A percentile compares a stretch with the other conserved stretches of the same genome.
Evolutionary conservation across 164 flowering plant species (phyloP).

Genomic region (Dillenia suffruticosa): DNA sequence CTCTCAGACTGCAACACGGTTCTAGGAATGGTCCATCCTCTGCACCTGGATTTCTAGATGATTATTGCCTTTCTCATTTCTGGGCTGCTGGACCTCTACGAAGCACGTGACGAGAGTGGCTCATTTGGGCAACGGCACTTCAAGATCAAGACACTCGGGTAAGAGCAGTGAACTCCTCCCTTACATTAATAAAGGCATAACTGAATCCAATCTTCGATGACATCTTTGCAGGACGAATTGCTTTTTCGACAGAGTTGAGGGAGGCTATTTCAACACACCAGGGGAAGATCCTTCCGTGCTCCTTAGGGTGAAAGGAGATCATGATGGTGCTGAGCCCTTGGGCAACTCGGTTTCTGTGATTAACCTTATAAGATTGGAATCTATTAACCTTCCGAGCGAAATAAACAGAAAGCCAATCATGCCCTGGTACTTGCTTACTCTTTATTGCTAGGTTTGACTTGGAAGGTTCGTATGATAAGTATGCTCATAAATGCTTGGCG

Average conservation of each 20-base stretch:
- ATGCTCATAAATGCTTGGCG: neutral
- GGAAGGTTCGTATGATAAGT: too few species aligned
- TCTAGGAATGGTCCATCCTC: slow-evolving; percentile 88
- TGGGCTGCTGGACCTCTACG: slow-evolving; percentile 80
- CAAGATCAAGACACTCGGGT: slow-evolving; percentile 86
- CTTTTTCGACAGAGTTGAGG: slow-evolving; percentile 86
- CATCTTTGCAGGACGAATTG: slow-evolving; percentile 59
- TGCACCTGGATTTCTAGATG: slow-evolving; percentile 94
- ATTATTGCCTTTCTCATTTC: slow-evolving; percentile 85
- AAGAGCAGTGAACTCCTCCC: too few species aligned
- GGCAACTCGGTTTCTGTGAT: slow-evolving; percentile 87
- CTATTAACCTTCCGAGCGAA: slow-evolving; percentile 41
- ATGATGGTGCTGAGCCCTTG: slow-evolving; percentile 97
- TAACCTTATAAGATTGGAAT: slow-evolving; percentile 73
- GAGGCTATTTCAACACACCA: slow-evolving; percentile 83
- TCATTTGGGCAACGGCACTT: slow-evolving; percentile 75
- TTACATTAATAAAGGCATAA: too few species aligned
- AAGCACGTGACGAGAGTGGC: slow-evolving; percentile 73
- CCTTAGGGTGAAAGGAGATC: slow-evolving; percentile 90
- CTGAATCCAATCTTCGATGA: too few species aligned
- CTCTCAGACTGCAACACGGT: slow-evolving; percentile 67
- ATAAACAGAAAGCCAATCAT: slow-evolving; percentile 65
- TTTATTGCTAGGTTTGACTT: too few species aligned
- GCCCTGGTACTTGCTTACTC: slow-evolving; percentile 48
- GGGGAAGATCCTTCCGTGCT: slow-evolving; percentile 90